Percentiles rank a stretch among this genome's conserved stretches.
These are phyloP conservation scores for Vicia faba DNA, from an alignment of 306 rosid species.

Conservation along the genomic window DNA sequence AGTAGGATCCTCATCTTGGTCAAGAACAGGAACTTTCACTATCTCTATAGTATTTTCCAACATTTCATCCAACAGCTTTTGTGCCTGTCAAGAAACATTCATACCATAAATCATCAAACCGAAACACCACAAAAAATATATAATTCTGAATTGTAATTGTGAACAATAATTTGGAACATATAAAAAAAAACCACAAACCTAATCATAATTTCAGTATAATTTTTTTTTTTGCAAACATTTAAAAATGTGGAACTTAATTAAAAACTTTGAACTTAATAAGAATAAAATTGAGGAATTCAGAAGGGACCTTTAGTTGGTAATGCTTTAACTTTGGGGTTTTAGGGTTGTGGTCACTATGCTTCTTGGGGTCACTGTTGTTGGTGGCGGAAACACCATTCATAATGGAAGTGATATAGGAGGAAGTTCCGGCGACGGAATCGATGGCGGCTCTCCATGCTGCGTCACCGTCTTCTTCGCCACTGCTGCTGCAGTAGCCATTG, in stretches of 20 bases:
- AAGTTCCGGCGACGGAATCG: conserved; percentile 57
- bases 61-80: conserved; percentile 69
- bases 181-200: conserved; percentile 3
- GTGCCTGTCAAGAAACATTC: conserved; percentile 59
- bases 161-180: conserved; percentile 26
- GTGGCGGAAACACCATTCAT: conserved; percentile 39
- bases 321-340: conserved; percentile 58
- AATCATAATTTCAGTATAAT: neutral
- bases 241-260: neutral
- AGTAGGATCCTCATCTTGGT: conserved; percentile 47
- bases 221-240: neutral
- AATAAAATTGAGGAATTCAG: conserved; percentile 11
- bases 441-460: conserved; percentile 83
- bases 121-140: conserved; percentile 10
- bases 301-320: conserved; percentile 82
- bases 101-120: conserved; percentile 31
- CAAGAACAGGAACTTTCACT: conserved; percentile 49
- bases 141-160: conserved; percentile 1
- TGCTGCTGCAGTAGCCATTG: conserved; percentile 49
- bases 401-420: conserved; percentile 50
- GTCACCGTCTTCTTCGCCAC: conserved; percentile 89
- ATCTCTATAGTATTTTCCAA: conserved; percentile 69
- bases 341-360: conserved; percentile 34
- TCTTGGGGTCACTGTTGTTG: conserved; percentile 26
- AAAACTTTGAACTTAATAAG: too few species aligned